phyloP scores from a whole-genome alignment of 2,329 filamentous ascomycete genomes.

The Paecilomyces dactylethromorphus region DNA sequence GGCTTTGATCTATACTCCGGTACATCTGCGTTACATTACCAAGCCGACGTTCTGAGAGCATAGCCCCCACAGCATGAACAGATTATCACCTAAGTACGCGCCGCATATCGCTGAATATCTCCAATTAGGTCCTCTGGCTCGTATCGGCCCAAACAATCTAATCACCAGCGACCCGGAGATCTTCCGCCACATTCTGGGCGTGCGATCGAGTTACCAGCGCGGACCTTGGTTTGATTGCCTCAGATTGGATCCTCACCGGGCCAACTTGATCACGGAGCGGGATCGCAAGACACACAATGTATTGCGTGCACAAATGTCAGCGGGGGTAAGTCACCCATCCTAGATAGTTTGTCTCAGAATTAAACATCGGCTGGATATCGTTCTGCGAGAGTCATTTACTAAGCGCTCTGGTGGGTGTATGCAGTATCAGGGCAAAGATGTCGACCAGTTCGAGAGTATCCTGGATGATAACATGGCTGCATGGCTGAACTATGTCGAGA shows the following conservation, averaged over 20 bases:
- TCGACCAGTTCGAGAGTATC: not conserved
- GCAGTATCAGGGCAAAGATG: not conserved
- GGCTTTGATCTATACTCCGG: not conserved
- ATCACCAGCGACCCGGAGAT: constrained; percentile 2
- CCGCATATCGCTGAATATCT: not conserved
- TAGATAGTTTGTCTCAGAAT: not conserved
- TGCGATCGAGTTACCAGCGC: not conserved
- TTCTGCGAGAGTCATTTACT: not conserved
- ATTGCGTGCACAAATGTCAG: not conserved
- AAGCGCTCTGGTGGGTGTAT: not conserved
- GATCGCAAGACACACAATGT: not conserved
- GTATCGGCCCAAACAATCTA: constrained; percentile 2
- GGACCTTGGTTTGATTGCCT: constrained; percentile 2
- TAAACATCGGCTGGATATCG: not conserved
- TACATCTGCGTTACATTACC: not conserved
- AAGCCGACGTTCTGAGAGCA: not conserved
- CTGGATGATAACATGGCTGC: not conserved
- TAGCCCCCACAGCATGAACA: not conserved
- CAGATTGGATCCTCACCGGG: constrained; percentile 1
- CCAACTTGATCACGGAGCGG: constrained; percentile 2
- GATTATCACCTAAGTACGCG: not conserved
- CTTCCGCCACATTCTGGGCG: not conserved
- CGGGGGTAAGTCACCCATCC: not conserved
- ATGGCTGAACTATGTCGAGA: not conserved
- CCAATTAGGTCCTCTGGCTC: not conserved